phyloP scores from a whole-genome alignment of 306 rosid species.

The Cucurbita moschata region DNA sequence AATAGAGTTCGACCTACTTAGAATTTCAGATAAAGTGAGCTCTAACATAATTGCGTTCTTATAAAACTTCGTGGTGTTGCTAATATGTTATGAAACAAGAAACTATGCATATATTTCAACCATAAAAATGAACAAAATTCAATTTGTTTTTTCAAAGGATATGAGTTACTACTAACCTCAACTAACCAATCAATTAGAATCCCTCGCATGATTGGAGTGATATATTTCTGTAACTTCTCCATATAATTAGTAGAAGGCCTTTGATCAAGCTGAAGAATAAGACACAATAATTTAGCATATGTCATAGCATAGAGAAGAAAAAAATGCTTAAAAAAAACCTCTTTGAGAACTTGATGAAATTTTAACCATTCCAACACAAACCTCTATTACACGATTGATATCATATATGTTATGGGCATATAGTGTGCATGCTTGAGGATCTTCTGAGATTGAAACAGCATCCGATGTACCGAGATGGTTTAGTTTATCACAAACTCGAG shows the following conservation, averaged over 20 bases:
- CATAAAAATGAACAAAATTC: neutral
- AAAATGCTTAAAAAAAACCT: neutral
- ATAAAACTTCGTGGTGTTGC: neutral
- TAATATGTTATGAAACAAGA: neutral
- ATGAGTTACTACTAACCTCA: conserved; percentile 40
- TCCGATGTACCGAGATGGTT: conserved; percentile 24
- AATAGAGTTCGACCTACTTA: conserved; percentile 4
- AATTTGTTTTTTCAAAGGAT: neutral
- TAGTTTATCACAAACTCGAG: conserved; percentile 21
- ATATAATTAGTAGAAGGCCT: conserved; percentile 48
- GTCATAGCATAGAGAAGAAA: neutral
- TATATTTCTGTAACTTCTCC: conserved; percentile 54
- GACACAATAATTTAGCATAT: neutral
- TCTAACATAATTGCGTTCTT: neutral
- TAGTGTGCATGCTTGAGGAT: conserved; percentile 54
- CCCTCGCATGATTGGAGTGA: conserved; percentile 67
- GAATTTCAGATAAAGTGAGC: conserved; percentile 1
- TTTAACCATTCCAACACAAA: conserved; percentile 19
- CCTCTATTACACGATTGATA: conserved; percentile 51
- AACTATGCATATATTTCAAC: neutral
- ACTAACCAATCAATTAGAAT: conserved; percentile 85
- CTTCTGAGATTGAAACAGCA: conserved; percentile 41
- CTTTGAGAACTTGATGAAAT: neutral
- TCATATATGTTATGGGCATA: conserved; percentile 62
- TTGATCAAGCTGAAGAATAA: conserved; percentile 45